phyloP scores from a whole-genome alignment of 441 rosid genomes.

The Populus tomentosa region DNA sequence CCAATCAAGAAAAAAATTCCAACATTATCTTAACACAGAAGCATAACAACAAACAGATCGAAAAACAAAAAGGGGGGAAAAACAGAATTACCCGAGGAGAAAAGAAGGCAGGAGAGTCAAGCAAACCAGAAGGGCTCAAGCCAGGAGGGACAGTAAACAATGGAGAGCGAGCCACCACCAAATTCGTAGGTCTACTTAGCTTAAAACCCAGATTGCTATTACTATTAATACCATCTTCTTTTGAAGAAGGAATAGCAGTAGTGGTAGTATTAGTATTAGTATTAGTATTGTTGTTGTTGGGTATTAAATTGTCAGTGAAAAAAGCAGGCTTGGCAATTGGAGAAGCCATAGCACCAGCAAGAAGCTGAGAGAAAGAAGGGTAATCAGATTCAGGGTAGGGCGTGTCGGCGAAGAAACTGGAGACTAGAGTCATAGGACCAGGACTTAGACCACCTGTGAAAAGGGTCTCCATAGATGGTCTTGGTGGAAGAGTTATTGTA shows the following conservation, averaged over 20 bases:
- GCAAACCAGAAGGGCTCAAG: constrained; percentile 75
- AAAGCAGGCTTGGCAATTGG: constrained; percentile 35
- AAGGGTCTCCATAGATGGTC: constrained; percentile 48
- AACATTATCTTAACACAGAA: neutral
- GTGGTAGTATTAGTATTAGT: constrained; percentile 12
- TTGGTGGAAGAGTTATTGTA: constrained; percentile 57
- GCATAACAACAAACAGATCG: neutral
- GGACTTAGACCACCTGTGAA: constrained; percentile 58
- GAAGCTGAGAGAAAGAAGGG: constrained; percentile 77
- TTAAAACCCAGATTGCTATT: constrained; percentile 37
- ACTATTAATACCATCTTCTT: constrained; percentile 25
- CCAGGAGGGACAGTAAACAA: constrained; percentile 74
- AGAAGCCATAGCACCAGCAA: constrained; percentile 77
- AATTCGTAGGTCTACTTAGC: constrained; percentile 46
- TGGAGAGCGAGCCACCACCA: constrained; percentile 44
- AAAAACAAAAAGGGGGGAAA: neutral
- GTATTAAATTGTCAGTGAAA: constrained; percentile 13
- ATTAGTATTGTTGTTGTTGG: neutral
- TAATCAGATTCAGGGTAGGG: constrained; percentile 37
- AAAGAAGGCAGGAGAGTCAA: constrained; percentile 65
- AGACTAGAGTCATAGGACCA: constrained; percentile 81
- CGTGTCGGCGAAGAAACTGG: constrained; percentile 59
- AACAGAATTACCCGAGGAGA: constrained; percentile 46
- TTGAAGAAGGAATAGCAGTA: constrained; percentile 39
- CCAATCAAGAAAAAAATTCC: neutral